These are phyloP conservation scores for Dichotomopilus funicola DNA, from an alignment of 2,329 filamentous ascomycete species.

Conservation along the genomic window DNA sequence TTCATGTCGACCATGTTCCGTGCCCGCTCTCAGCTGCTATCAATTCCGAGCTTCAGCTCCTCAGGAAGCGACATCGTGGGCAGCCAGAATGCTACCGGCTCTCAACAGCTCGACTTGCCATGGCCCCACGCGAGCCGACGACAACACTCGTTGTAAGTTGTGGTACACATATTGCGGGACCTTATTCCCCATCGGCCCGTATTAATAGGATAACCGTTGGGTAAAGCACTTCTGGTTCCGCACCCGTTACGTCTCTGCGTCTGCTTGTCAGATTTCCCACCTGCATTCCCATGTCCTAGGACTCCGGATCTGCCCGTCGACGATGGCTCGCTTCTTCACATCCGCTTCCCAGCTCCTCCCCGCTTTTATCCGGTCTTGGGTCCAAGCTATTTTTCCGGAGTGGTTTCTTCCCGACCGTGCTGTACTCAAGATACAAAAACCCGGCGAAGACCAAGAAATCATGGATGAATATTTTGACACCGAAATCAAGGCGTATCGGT, in stretches of 20 bases:
- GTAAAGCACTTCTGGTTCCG: neutral
- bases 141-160: neutral
- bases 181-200: neutral
- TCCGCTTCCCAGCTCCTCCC: neutral
- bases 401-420: neutral
- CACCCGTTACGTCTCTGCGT: neutral
- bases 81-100: neutral
- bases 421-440: neutral
- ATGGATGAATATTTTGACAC: neutral
- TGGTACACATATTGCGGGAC: neutral
- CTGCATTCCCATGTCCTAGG: neutral
- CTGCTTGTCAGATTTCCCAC: neutral
- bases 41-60: neutral
- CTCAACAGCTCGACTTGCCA: neutral
- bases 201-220: neutral
- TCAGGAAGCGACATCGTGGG: neutral
- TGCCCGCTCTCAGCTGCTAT: neutral
- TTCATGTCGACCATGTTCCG: neutral
- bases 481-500: constrained; percentile 1
- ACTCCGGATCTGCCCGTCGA: neutral
- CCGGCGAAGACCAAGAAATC: constrained; percentile 12
- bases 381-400: neutral
- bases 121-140: neutral
- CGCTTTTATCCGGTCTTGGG: neutral
- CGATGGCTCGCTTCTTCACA: neutral